Evolutionary conservation across 345 rosid species (phyloP).

Genomic region (Eutrema japonicum): DNA sequence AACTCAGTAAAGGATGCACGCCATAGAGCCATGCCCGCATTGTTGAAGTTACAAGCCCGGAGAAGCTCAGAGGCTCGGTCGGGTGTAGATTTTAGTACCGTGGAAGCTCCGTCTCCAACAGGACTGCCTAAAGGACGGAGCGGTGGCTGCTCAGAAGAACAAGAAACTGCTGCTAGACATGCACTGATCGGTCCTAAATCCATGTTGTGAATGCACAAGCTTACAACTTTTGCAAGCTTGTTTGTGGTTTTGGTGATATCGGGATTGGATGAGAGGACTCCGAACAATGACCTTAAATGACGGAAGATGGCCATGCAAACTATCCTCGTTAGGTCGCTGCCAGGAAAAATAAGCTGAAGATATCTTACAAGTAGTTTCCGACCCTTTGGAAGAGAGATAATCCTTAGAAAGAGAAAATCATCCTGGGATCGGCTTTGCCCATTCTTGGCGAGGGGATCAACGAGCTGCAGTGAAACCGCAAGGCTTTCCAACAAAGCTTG

Average conservation of each 20-base stretch:
- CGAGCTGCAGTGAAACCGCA: slow-evolving; percentile 83
- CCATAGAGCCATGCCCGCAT: slow-evolving; percentile 69
- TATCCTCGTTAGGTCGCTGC: slow-evolving; percentile 73
- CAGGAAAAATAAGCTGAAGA: slow-evolving; percentile 76
- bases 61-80: slow-evolving; percentile 77
- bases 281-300: slow-evolving; percentile 85
- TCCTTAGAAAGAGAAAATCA: slow-evolving; percentile 72
- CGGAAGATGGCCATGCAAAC: slow-evolving; percentile 96
- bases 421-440: slow-evolving; percentile 68
- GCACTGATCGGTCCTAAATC: slow-evolving; percentile 81
- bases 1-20: slow-evolving; percentile 90
- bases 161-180: slow-evolving; percentile 87
- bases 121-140: slow-evolving; percentile 86
- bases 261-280: slow-evolving; percentile 63
- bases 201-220: slow-evolving; percentile 67
- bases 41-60: slow-evolving; percentile 61
- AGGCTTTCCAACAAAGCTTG: slow-evolving; percentile 77
- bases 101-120: slow-evolving; percentile 80
- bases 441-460: slow-evolving; percentile 78
- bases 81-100: slow-evolving; percentile 64
- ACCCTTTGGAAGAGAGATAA: slow-evolving; percentile 89
- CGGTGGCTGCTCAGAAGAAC: slow-evolving; percentile 91
- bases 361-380: slow-evolving; percentile 81
- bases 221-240: slow-evolving; percentile 67
- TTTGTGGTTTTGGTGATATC: slow-evolving; percentile 65